Evolutionary conservation across 2,329 filamentous ascomycete species (phyloP).

Genomic region (Aspergillus hiratsukae): DNA sequence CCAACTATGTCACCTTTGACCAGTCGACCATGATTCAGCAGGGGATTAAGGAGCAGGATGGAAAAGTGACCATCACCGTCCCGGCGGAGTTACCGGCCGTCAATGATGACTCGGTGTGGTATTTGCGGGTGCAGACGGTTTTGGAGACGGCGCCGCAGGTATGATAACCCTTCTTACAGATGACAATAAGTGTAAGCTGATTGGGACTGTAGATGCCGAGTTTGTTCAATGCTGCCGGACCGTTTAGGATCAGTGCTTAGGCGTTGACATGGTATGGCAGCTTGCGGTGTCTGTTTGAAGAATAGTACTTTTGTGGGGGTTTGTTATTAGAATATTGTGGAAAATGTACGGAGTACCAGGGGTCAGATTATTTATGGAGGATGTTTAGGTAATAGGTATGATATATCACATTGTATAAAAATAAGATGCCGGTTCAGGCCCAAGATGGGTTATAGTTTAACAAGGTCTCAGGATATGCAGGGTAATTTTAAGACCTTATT

Average conservation of each 20-base stretch:
- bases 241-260: constrained; percentile 18
- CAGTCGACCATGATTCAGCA: constrained; percentile 16
- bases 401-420: background rate
- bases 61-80: constrained; percentile 20
- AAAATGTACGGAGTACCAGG: too few relatives aligned
- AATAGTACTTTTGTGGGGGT: too few relatives aligned
- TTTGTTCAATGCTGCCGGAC: constrained; percentile 25
- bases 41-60: constrained; percentile 15
- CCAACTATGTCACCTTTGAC: constrained; percentile 19
- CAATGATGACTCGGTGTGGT: constrained; percentile 25
- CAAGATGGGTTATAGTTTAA: too few relatives aligned
- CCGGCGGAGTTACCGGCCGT: constrained; percentile 23
- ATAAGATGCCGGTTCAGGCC: background rate
- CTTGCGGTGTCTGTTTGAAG: too few relatives aligned
- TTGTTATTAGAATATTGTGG: too few relatives aligned
- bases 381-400: background rate
- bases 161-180: constrained; percentile 2
- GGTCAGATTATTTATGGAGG: too few relatives aligned
- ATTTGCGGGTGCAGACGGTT: constrained; percentile 22
- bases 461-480: too few relatives aligned
- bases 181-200: background rate
- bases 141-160: constrained; percentile 27
- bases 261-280: background rate
- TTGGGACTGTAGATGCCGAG: constrained; percentile 21
- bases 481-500: too few relatives aligned